phyloP scores from a whole-genome alignment of 306 rosid genomes.

The Aeschynomene evenia region DNA sequence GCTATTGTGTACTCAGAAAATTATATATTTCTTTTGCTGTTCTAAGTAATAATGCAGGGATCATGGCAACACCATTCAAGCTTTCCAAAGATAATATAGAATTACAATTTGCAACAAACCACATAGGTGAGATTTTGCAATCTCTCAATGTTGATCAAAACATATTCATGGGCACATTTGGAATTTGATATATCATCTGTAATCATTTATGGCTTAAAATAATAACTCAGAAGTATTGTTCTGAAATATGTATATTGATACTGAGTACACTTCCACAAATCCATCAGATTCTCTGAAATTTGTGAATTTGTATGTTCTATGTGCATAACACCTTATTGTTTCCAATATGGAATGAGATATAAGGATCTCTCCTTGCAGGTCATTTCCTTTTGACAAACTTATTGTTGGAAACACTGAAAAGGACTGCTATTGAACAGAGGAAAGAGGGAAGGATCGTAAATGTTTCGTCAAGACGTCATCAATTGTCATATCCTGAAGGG shows the following conservation, averaged over 20 bases:
- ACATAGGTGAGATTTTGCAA: conserved; percentile 47
- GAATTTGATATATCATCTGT: neutral
- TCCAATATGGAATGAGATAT: neutral
- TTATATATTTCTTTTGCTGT: neutral
- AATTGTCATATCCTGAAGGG: conserved; percentile 62
- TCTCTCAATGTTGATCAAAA: neutral
- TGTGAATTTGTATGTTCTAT: neutral
- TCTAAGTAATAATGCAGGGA: conserved; percentile 79
- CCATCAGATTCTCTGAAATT: neutral
- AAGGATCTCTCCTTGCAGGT: conserved; percentile 44
- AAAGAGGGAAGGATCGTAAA: conserved; percentile 72
- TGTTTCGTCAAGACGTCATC: conserved; percentile 69
- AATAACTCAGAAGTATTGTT: neutral
- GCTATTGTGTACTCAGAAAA: neutral
- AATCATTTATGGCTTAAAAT: neutral
- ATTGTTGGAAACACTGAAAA: conserved; percentile 60
- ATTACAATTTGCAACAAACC: conserved; percentile 78
- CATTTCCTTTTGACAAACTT: conserved; percentile 78
- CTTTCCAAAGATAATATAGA: conserved; percentile 77
- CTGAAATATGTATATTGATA: neutral
- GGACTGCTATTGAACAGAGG: conserved; percentile 46
- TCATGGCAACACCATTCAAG: conserved; percentile 67
- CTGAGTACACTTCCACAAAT: neutral
- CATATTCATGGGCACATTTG: neutral
- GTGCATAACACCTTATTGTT: neutral